A percentile compares a stretch with the other conserved stretches of the same genome.
phyloP scores from a whole-genome alignment of 75 land plant genomes.

The Selaginella tamariscina region DNA sequence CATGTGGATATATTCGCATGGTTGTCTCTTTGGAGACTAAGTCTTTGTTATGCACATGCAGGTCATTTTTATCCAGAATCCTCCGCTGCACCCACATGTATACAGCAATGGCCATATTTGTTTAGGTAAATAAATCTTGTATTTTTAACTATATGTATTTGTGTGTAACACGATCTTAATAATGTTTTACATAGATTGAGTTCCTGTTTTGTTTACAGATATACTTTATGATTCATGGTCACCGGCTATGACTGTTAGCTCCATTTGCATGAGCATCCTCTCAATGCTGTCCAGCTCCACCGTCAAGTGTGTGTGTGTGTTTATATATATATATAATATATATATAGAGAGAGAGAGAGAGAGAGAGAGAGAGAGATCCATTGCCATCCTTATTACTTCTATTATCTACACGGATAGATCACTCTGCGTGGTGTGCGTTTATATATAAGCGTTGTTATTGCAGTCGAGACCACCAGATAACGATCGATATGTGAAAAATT shows the following conservation, averaged over 20 bases:
- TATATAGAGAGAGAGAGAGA: too few relatives aligned
- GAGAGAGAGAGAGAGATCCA: too few relatives aligned
- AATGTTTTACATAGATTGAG: too few relatives aligned
- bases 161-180: too few relatives aligned
- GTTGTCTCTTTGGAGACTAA: too few relatives aligned
- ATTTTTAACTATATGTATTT: background rate
- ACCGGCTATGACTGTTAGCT: constrained; percentile 97
- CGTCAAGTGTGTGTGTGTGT: constrained; percentile 47
- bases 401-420: too few relatives aligned
- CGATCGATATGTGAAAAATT: constrained; percentile 85
- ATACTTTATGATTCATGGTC: constrained; percentile 97
- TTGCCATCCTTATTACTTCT: too few relatives aligned
- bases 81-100: constrained; percentile 3
- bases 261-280: constrained; percentile 90
- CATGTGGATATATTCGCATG: too few relatives aligned
- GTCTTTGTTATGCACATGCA: background rate
- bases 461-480: constrained; percentile 94
- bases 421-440: too few relatives aligned
- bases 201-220: constrained; percentile 29
- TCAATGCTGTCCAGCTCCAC: constrained; percentile 96
- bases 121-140: constrained; percentile 13
- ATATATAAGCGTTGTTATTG: too few relatives aligned
- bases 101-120: constrained; percentile 12
- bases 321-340: too few relatives aligned
- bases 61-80: constrained; percentile 12